phyloP scores from a whole-genome alignment of 177 flowering plant species.

The Vitis hybrid region DNA sequence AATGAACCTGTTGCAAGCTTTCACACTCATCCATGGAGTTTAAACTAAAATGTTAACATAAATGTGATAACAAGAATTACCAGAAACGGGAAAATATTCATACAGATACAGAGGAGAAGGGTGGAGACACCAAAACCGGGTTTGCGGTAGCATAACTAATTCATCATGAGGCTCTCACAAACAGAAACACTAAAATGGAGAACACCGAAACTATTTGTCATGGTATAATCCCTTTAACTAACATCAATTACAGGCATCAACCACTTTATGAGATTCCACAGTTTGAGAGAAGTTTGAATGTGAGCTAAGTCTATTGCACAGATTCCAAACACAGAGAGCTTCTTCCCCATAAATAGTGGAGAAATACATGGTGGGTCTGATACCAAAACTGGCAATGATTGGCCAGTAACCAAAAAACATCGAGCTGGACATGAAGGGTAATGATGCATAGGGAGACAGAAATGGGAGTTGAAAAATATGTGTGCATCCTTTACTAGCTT shows the following conservation, averaged over 20 bases:
- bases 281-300: neutral
- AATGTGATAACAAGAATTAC: too few species aligned
- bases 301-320: conserved; percentile 21
- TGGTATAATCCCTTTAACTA: neutral
- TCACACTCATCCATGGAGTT: too few species aligned
- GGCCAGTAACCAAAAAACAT: neutral
- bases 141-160: too few species aligned
- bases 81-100: too few species aligned
- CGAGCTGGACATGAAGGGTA: neutral
- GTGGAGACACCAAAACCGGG: too few species aligned
- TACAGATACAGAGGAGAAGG: too few species aligned
- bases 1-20: too few species aligned
- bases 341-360: neutral
- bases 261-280: conserved; percentile 6
- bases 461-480: neutral
- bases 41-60: too few species aligned
- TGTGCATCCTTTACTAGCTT: neutral
- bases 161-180: too few species aligned
- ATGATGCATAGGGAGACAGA: neutral
- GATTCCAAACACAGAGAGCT: conserved; percentile 16
- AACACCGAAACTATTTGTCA: neutral
- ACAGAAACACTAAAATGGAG: too few species aligned
- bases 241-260: conserved; percentile 10
- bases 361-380: conserved; percentile 1
- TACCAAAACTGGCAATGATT: neutral